Conservation (phyloP, 805 yeast genomes). For the Deakozyma indianensis region DNA sequence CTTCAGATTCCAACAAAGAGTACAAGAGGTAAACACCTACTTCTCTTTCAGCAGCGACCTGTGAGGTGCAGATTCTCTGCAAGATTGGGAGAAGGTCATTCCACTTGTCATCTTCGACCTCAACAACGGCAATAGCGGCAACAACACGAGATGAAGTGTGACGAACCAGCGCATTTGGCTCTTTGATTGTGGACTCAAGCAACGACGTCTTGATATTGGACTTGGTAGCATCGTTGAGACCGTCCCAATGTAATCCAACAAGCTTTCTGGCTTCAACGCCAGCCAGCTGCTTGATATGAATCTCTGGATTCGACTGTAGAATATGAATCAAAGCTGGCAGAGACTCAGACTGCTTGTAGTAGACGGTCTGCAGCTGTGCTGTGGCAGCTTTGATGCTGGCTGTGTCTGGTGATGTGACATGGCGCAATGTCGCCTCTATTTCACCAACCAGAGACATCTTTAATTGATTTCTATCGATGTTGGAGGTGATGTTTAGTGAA, state of each 20-base stretch:
- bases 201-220: slow-evolving; percentile 52
- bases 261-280: slow-evolving; percentile 92
- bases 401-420: slow-evolving; percentile 63
- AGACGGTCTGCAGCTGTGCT: slow-evolving; percentile 52
- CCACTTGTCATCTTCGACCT: slow-evolving; percentile 61
- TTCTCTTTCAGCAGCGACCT: slow-evolving; percentile 51
- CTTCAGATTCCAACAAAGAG: slow-evolving; percentile 60
- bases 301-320: slow-evolving; percentile 53
- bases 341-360: slow-evolving; percentile 55
- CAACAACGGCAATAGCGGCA: slow-evolving; percentile 69
- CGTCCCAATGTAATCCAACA: slow-evolving; percentile 56
- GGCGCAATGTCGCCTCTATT: slow-evolving; percentile 65
- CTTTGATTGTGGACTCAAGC: slow-evolving; percentile 51
- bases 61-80: slow-evolving; percentile 48
- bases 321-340: slow-evolving; percentile 76
- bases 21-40: slow-evolving; percentile 68
- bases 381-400: slow-evolving; percentile 78
- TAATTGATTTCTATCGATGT: not conserved
- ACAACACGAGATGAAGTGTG: slow-evolving; percentile 85
- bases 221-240: slow-evolving; percentile 34
- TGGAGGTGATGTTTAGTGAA: not conserved
- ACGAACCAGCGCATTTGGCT: slow-evolving; percentile 52
- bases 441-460: slow-evolving; percentile 34
- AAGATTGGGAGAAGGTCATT: slow-evolving; percentile 58
- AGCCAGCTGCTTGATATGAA: slow-evolving; percentile 76